Base-by-base conservation (phyloP, 2,329 filamentous ascomycete genomes). In the Pseudogymnoascus destructans region DNA sequence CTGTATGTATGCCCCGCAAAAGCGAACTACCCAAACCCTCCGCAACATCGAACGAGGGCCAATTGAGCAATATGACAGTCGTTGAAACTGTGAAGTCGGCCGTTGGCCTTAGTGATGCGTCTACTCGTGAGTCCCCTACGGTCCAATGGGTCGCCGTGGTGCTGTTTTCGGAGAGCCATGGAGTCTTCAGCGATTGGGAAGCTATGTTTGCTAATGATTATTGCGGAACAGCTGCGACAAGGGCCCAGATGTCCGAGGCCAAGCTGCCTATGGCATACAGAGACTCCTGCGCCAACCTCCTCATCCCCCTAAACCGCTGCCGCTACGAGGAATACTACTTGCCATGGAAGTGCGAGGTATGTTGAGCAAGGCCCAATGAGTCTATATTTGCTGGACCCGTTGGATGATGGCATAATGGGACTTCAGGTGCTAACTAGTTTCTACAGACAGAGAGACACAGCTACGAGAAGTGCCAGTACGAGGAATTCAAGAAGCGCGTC, bases 401-500 rank as follows among this genome's bases (percentile, higher is more conserved):
- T 58, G 7, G 25, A 25, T 8, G 56, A 15, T 58, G 25, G 25
- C 15, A 32, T 19, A 19, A 19, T 19, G 13, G 38, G 19, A 27
- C 9, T 3, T 7, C n/a, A 17, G 23, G 9, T 25, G 61, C 63
- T 66, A 57, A 66, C 52, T 23, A 13, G 33, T 46, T 52, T 15
- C 3, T 59, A 60, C 70, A 97, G 93, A 84, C 90, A 73, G 93
- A 98, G 79, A 81, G 93, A 77, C 93, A 98, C 76, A 86, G 85
- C 70, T 98, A 98, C 79, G 93, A 98, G 73, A 97, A 97, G 74
- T 98, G 93, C 82, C 93, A 98, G 71, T 98, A 98, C 75, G 87
- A 87, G 64, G 93, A 97, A 73, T 98, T 98, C 80, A 95, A 95
- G 84, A 89, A 92, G 80, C 85, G 93, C 60, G 93, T 98, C 64